Evolutionary conservation across 495 filamentous ascomycete species (phyloP), one percentile per base, ranked within the genome.

Genomic region (Rhypophila decipiens): DNA sequence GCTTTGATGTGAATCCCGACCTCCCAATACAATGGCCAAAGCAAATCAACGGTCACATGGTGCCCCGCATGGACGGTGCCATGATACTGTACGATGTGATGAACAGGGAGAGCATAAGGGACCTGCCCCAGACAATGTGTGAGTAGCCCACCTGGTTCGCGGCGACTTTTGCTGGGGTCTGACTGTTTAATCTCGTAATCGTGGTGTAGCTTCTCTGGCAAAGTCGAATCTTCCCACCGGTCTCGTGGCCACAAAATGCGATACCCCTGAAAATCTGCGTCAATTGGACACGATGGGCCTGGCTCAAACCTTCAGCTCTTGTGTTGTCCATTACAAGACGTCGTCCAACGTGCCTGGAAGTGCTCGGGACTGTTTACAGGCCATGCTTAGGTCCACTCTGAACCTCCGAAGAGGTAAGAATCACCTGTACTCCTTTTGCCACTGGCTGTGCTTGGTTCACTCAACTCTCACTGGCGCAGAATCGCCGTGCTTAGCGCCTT

Each of bases 41-140:
- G 33, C 72, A 79, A 55, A 79, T 85, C 44, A 72, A 74, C 53
- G 84, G 86, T 38, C 68, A 79, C 29, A 72, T 79, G 43, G 66
- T 84, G 42, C 87, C 88, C 37, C 73, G 72, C 21, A 78, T 96
- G 60, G 87, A 97, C 56, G 91, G 88, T 24, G 88, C 83, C 33
- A 63, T 96, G 56, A 75, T 90, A 44, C 67, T 96, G 41, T 93
- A 95, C 71, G 86, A 96, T 73, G 84, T 89, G 22, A 87, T 81
- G 58, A 84, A 87, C 57, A 71, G 77, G 49, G 77, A 79, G 33
- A 90, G 79, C 62, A 77, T 90, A 49, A 68, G 71, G 24, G 76
- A 81, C 31, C 67, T 93, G 27, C 77, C 83, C 5, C 74, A 80
- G 49, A 75, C 85, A 45, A 71, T 95, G 63, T 74, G 86, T 90